These are phyloP conservation scores for Ascochyta viciae-villosae DNA, from an alignment of 2,329 filamentous ascomycete genomes.

Conservation along the genomic window DNA sequence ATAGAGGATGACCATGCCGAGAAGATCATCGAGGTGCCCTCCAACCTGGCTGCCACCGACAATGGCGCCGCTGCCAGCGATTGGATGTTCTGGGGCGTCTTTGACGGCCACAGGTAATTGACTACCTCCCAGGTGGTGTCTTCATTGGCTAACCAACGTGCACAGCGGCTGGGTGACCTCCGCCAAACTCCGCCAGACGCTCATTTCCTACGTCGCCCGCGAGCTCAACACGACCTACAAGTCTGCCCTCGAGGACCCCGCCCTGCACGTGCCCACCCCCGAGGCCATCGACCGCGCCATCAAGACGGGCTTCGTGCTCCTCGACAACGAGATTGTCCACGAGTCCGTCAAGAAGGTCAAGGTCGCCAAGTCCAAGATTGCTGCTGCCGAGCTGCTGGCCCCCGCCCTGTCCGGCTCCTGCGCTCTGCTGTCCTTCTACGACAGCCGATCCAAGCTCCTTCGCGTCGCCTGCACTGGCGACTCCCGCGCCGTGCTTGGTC, in stretches of 20 bases:
- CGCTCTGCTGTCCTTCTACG: conserved; percentile 94
- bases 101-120: conserved; percentile 88
- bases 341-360: conserved; percentile 91
- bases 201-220: conserved; percentile 90
- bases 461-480: conserved; percentile 96
- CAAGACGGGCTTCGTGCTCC: conserved; percentile 84
- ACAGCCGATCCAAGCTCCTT: conserved; percentile 82
- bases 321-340: conserved; percentile 94
- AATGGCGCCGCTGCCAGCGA: conserved; percentile 70
- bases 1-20: conserved; percentile 99
- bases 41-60: conserved; percentile 62
- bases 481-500: conserved; percentile 91
- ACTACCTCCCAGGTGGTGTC: neutral
- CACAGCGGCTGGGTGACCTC: conserved; percentile 94
- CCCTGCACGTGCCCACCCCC: conserved; percentile 69
- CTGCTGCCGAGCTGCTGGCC: conserved; percentile 88
- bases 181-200: conserved; percentile 87
- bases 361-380: conserved; percentile 85
- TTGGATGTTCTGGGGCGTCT: conserved; percentile 99
- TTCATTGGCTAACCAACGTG: neutral
- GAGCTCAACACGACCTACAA: conserved; percentile 95
- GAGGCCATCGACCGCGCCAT: conserved; percentile 89
- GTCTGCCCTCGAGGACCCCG: conserved; percentile 66
- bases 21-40: conserved; percentile 92
- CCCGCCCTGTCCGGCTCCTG: conserved; percentile 97